phyloP scores from a whole-genome alignment of 1,139 yeast genomes.

The Geotrichum europaeum region DNA sequence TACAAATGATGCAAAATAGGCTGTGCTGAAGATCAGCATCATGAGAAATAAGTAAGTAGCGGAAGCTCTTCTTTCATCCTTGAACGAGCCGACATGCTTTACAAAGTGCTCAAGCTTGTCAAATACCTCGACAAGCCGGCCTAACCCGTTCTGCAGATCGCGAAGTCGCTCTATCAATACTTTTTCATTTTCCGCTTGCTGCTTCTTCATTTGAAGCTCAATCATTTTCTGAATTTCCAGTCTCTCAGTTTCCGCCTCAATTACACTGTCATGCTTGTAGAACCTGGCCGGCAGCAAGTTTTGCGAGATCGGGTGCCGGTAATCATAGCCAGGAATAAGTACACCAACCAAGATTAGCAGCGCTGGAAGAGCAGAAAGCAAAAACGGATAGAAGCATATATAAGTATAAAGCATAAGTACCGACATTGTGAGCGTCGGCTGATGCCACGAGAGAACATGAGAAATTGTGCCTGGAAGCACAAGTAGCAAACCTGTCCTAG shows the following conservation, averaged over 20 bases:
- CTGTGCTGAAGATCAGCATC: constrained; percentile 39
- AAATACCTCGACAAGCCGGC: constrained; percentile 47
- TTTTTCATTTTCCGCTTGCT: constrained; percentile 14
- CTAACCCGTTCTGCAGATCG: constrained; percentile 57
- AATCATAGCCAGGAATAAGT: constrained; percentile 64
- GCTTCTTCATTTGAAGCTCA: constrained; percentile 4
- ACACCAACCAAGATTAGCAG: constrained; percentile 50
- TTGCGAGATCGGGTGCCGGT: constrained; percentile 48
- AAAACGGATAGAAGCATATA: constrained; percentile 56
- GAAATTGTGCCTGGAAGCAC: constrained; percentile 13
- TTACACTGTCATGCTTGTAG: constrained; percentile 7
- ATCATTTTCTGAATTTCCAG: constrained; percentile 8
- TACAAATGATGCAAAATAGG: constrained; percentile 54
- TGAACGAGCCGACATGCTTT: constrained; percentile 63
- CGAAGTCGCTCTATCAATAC: constrained; percentile 46
- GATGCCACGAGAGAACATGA: constrained; percentile 17
- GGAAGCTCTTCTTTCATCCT: constrained; percentile 64
- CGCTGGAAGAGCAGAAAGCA: constrained; percentile 60
- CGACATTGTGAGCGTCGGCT: constrained; percentile 29
- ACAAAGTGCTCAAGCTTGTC: constrained; percentile 53
- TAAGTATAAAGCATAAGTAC: constrained; percentile 31
- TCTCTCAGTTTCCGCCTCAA: constrained; percentile 6
- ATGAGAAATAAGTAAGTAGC: constrained; percentile 45
- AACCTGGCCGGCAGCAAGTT: constrained; percentile 18
- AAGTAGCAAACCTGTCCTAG: constrained; percentile 10